Evolutionary conservation across 352 stramenopile genomes (phyloP), one percentile per base, ranked within the genome.

Genomic region (Thalassiosira hispida): DNA sequence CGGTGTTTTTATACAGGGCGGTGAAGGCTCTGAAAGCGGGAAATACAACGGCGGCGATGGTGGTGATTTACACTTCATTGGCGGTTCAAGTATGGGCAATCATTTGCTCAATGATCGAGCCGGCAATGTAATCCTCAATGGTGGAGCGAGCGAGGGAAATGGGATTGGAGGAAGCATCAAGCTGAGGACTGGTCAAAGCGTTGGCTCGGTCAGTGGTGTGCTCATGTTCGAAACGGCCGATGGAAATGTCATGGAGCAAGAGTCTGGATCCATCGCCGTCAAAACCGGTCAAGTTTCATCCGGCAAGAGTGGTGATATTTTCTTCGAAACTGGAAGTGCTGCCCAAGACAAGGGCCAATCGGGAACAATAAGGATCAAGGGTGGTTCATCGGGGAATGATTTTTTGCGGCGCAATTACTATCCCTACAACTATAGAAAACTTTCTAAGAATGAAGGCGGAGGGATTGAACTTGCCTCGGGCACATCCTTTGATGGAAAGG

Each of bases 61-160:
- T n/a, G 96, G 95, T 35, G 78, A 90, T n/a, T 84, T 98, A 12
- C 89, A 93, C 7, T 47, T 98, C 27, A 90, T 87, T 71, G 95
- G 94, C 65, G 95, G 96, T 63, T 90, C 89, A 20, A 70, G 42
- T 47, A 63, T 46, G 92, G 91, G 25, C 79, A 97, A 85, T 93
- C 40, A 70, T 33, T 40, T 70, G 16, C 18, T 75, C 12, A 83
- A 78, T 52, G 18, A 73, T 67, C 52, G 56, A 52, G 68, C 52
- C 16, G 68, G 67, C 5, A 57, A 68, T 47, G 29, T 86, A n/a
- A 20, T 73, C 12, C 14, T 86, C 16, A 33, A 77, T 22, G 78
- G 73, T 44, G 78, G 78, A 16, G 22, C 49, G 27, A 75, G 49
- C 25, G 49, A 57, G 20, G 67, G 49, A 22, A 40, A 25, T 18